Percentiles rank a stretch among this genome's conserved stretches.
These are phyloP conservation scores for Mycena chlorophos DNA, from an alignment of 768 basidiomycete species.

Conservation along the genomic window DNA sequence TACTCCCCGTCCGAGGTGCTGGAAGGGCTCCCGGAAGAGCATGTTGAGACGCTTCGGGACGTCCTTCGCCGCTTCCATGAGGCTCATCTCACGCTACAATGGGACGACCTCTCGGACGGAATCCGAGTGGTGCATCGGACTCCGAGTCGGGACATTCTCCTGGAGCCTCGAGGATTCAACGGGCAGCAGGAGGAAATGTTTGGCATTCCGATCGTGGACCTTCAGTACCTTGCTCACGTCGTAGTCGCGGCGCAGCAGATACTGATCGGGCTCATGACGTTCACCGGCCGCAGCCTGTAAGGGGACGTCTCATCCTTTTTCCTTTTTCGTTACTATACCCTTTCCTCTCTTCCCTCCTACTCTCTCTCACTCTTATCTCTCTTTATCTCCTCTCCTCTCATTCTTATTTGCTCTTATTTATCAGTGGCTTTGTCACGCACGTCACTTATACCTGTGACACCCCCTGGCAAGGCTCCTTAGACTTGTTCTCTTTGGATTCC, in stretches of 20 bases:
- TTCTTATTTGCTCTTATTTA: too few relatives aligned
- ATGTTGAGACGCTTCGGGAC: not conserved
- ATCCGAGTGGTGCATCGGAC: not conserved
- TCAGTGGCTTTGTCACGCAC: too few relatives aligned
- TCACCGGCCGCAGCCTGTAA: not conserved
- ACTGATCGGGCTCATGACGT: not conserved
- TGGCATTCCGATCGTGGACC: not conserved
- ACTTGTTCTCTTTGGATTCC: too few relatives aligned
- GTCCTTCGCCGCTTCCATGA: not conserved
- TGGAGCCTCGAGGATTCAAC: not conserved
- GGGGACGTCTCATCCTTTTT: not conserved
- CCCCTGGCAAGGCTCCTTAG: too few relatives aligned
- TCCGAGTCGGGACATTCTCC: not conserved
- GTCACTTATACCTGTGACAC: too few relatives aligned
- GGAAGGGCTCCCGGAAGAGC: not conserved
- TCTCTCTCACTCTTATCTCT: too few relatives aligned
- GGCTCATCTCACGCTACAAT: not conserved
- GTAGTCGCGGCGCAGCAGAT: not conserved
- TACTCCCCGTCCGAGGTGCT: not conserved
- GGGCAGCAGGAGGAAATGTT: not conserved
- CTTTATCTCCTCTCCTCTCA: too few relatives aligned
- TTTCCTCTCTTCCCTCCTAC: not conserved
- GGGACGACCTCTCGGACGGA: not conserved
- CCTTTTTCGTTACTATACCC: not conserved
- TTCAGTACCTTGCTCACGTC: not conserved